These are phyloP conservation scores for Plasmodium blacklocki DNA, from an alignment of 169 alveolate genomes.

Conservation along the genomic window DNA sequence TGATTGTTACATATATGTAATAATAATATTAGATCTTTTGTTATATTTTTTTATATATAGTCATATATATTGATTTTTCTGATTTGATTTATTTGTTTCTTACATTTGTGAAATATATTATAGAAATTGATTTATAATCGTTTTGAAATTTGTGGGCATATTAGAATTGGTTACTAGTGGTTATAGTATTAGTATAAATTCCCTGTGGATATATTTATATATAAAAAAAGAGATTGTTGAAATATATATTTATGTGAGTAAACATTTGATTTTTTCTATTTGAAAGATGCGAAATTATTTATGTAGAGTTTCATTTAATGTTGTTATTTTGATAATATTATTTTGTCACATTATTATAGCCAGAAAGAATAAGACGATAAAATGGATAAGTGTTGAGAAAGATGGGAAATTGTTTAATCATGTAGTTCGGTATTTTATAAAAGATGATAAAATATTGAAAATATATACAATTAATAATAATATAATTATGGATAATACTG, in stretches of 20 bases:
- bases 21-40: too few relatives aligned
- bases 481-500: not conserved
- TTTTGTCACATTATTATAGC: not conserved
- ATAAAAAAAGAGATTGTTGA: too few relatives aligned
- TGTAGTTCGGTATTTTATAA: not conserved
- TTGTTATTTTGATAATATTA: not conserved
- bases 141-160: too few relatives aligned
- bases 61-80: too few relatives aligned
- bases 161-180: too few relatives aligned
- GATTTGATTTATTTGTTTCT: too few relatives aligned
- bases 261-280: not conserved
- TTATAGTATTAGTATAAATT: too few relatives aligned
- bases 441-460: not conserved
- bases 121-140: too few relatives aligned
- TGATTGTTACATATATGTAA: too few relatives aligned
- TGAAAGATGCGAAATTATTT: constrained; percentile 17
- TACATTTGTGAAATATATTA: too few relatives aligned
- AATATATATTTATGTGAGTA: not conserved
- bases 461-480: constrained; percentile 4
- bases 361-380: constrained; percentile 4
- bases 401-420: not conserved
- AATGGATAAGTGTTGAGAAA: constrained; percentile 14
- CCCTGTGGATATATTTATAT: too few relatives aligned
- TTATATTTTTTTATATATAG: too few relatives aligned
- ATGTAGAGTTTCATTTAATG: not conserved